These are phyloP conservation scores for Chrysoporthe deuterocubensis DNA, from an alignment of 2,329 filamentous ascomycete species.

Conservation along the genomic window DNA sequence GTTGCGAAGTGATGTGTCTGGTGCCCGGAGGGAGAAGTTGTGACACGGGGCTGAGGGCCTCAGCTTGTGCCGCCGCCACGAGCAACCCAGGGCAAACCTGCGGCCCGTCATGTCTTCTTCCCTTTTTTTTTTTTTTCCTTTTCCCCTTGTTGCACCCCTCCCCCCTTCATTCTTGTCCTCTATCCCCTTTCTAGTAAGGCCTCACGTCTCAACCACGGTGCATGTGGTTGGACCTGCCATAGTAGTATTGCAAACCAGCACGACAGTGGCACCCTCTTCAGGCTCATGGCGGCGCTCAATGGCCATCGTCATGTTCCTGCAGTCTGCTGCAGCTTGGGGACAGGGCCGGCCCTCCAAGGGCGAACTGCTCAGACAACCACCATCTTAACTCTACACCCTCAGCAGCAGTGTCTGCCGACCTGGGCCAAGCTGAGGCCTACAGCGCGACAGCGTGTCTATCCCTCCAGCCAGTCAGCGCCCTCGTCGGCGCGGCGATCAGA, in stretches of 20 bases:
- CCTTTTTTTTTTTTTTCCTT: not conserved
- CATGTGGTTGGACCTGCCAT: not conserved
- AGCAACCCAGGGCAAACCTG: not conserved
- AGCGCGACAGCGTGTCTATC: not conserved
- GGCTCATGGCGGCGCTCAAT: not conserved
- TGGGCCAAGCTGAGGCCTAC: not conserved
- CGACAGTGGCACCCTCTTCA: not conserved
- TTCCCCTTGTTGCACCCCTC: not conserved
- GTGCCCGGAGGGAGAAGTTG: not conserved
- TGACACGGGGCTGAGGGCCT: not conserved
- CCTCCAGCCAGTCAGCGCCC: not conserved
- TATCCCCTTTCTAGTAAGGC: no score
- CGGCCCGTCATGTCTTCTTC: not conserved
- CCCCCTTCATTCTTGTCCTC: not conserved
- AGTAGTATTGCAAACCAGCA: not conserved
- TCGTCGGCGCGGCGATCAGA: not conserved
- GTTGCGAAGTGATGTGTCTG: not conserved
- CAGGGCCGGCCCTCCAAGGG: conserved; percentile 9
- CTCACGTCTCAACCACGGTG: not conserved
- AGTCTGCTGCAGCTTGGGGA: conserved; percentile 16
- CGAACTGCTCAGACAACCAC: not conserved
- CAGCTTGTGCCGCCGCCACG: not conserved
- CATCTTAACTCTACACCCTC: not conserved
- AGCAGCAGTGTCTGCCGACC: not conserved
- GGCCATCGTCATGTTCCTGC: not conserved